phyloP scores from a whole-genome alignment of 345 rosid species.

The Eucalyptus dawsonii region DNA sequence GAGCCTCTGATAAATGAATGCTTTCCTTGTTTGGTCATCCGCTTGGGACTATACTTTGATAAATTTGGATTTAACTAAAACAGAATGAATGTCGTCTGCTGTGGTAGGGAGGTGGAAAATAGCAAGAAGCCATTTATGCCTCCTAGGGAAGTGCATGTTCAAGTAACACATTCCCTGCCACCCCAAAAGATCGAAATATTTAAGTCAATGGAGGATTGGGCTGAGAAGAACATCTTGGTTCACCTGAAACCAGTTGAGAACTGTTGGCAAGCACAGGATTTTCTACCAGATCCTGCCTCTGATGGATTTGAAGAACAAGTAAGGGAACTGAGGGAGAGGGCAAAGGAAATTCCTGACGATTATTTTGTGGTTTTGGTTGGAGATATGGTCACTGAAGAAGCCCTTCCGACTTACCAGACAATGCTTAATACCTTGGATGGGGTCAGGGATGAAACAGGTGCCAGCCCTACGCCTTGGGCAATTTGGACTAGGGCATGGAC shows the following conservation, averaged over 20 bases:
- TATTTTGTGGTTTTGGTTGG: slow-evolving; percentile 79
- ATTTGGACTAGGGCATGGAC: slow-evolving; percentile 68
- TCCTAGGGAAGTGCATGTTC: slow-evolving; percentile 70
- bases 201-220: slow-evolving; percentile 84
- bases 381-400: slow-evolving; percentile 84
- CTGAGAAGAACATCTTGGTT: slow-evolving; percentile 51
- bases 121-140: slow-evolving; percentile 70
- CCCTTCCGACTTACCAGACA: slow-evolving; percentile 78
- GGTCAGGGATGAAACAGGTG: slow-evolving; percentile 74
- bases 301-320: slow-evolving; percentile 84
- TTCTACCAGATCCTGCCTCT: slow-evolving; percentile 75
- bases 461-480: slow-evolving; percentile 72
- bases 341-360: slow-evolving; percentile 78
- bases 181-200: slow-evolving; percentile 88
- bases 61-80: not conserved
- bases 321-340: slow-evolving; percentile 64
- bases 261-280: slow-evolving; percentile 92
- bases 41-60: not conserved
- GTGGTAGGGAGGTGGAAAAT: slow-evolving; percentile 56
- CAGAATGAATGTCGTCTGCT: not conserved
- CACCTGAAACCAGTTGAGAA: slow-evolving; percentile 85
- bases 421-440: slow-evolving; percentile 77
- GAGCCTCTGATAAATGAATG: not conserved
- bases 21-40: not conserved
- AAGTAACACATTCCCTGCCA: slow-evolving; percentile 87